These are phyloP conservation scores for Eucalyptus caleyi DNA, from an alignment of 345 rosid genomes.

Conservation along the genomic window DNA sequence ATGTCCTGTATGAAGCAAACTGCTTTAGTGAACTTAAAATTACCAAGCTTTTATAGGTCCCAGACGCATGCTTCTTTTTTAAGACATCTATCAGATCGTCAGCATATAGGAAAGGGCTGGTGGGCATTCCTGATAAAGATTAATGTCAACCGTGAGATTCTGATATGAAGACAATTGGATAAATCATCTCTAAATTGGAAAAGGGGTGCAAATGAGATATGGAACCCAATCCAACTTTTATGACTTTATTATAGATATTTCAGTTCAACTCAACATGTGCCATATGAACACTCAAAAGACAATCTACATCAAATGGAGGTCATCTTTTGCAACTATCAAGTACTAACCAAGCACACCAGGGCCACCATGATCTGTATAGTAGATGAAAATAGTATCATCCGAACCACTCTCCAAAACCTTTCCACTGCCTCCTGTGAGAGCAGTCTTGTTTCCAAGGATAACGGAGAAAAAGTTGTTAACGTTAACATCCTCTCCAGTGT, in stretches of 20 bases:
- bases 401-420: conserved; percentile 93
- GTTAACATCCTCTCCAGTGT: conserved; percentile 66
- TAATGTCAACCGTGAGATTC: not conserved
- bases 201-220: not conserved
- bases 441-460: conserved; percentile 78
- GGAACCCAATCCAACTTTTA: not conserved
- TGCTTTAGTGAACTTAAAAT: not conserved
- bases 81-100: conserved; percentile 60
- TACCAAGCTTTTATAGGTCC: conserved; percentile 83
- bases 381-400: conserved; percentile 83
- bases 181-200: not conserved
- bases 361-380: conserved; percentile 86
- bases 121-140: conserved; percentile 82
- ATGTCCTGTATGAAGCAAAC: not conserved
- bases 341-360: conserved; percentile 92
- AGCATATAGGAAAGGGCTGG: conserved; percentile 71
- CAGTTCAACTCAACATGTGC: not conserved
- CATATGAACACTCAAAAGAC: no score
- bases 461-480: conserved; percentile 72
- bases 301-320: not conserved
- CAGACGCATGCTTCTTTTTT: conserved; percentile 73
- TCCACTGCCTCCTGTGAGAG: conserved; percentile 78
- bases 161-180: not conserved
- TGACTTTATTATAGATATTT: not conserved
- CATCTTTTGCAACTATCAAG: not conserved